Evolutionary conservation across 2,329 filamentous ascomycete genomes (phyloP).

Genomic region (Pseudomassariella vexata): DNA sequence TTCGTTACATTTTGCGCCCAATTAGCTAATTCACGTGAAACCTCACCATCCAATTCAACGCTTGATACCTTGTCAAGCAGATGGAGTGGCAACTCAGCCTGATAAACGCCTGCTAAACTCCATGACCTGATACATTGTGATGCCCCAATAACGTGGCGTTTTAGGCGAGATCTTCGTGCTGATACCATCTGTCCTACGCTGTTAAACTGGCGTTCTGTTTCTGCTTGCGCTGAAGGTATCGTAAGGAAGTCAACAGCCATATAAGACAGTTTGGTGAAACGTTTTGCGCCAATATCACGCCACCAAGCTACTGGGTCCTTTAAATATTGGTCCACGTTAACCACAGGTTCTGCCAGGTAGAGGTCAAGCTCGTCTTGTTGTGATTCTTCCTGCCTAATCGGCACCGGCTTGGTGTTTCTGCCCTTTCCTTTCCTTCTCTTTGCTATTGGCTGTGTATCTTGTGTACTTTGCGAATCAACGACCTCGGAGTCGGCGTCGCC

Average conservation of each 20-base stretch:
- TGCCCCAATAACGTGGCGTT: conserved; percentile 1
- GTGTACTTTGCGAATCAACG: conserved; percentile 1
- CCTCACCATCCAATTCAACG: neutral
- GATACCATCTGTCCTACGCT: conserved; percentile 5
- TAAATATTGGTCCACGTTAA: neutral
- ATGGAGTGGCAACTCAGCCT: conserved; percentile 1
- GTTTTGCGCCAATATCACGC: conserved; percentile 1
- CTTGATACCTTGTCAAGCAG: conserved; percentile 3
- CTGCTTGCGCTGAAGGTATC: conserved; percentile 1
- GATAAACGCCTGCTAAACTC: conserved; percentile 1
- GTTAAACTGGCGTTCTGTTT: conserved; percentile 6
- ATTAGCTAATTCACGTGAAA: conserved; percentile 1
- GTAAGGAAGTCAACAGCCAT: conserved; percentile 4
- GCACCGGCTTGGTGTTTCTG: no score
- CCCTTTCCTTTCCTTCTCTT: conserved; percentile 3
- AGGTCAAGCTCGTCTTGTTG: conserved; percentile 1
- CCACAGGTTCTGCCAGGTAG: neutral
- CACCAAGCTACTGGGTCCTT: neutral
- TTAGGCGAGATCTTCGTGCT: neutral
- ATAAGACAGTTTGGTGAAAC: conserved; percentile 2
- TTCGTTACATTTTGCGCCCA: no score
- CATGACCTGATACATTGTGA: conserved; percentile 1
- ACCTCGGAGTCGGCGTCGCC: conserved; percentile 1
- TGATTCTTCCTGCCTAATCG: neutral
- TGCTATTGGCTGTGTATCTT: conserved; percentile 1